Conservation (phyloP, 371 early-diverging fungal species). For the Chytridium lagenaria region DNA sequence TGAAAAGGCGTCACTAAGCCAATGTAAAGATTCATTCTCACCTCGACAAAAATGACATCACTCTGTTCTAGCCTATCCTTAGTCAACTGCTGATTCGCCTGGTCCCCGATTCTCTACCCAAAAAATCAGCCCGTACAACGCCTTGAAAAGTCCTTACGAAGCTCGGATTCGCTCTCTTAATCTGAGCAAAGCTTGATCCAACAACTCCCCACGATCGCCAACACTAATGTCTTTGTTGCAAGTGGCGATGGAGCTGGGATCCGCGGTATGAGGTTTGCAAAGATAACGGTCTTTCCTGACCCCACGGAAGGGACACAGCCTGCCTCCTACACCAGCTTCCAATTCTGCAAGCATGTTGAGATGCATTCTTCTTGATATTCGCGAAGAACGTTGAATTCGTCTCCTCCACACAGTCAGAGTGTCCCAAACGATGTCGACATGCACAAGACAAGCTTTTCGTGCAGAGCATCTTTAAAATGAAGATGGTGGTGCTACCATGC, state of each 20-base stretch:
- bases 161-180: constrained; percentile 60
- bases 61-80: constrained; percentile 4
- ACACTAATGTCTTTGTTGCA: constrained; percentile 77
- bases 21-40: constrained; percentile 23
- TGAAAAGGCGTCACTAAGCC: background rate
- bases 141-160: constrained; percentile 50
- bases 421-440: no score
- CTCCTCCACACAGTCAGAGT: no score
- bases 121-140: background rate
- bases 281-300: constrained; percentile 89
- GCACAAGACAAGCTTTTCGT: no score
- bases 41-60: constrained; percentile 46
- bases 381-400: background rate
- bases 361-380: background rate
- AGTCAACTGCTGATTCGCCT: constrained; percentile 27
- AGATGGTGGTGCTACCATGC: no score
- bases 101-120: constrained; percentile 40
- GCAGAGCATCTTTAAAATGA: no score
- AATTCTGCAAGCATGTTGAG: background rate
- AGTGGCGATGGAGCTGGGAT: constrained; percentile 67
- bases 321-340: constrained; percentile 30
- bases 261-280: constrained; percentile 76
- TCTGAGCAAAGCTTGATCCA: constrained; percentile 81
- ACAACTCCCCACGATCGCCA: constrained; percentile 84
- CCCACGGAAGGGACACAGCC: constrained; percentile 86